Evolutionary conservation across 2,329 filamentous ascomycete genomes (phyloP).

Genomic region (Apiospora kogelbergensis): DNA sequence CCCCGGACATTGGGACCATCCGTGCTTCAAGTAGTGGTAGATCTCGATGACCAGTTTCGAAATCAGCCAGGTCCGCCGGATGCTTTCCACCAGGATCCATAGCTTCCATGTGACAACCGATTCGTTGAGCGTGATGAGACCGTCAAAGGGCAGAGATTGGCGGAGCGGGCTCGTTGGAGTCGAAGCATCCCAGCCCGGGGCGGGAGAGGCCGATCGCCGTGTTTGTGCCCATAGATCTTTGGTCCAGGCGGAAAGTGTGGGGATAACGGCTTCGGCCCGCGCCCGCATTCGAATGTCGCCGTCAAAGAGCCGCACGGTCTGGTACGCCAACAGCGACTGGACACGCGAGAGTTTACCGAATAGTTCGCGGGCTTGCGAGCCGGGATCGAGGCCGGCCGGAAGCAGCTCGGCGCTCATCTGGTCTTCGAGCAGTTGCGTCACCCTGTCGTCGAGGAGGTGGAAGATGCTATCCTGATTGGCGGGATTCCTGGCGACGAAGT

Average conservation of each 20-base stretch:
- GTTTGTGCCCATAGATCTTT: conserved; percentile 19
- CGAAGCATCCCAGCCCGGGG: background rate
- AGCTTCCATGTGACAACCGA: conserved; percentile 21
- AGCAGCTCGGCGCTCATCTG: conserved; percentile 18
- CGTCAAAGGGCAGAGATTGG: background rate
- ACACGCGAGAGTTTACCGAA: conserved; percentile 24
- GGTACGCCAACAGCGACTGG: conserved; percentile 30
- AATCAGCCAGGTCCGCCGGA: conserved; percentile 29
- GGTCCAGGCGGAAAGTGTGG: conserved; percentile 27
- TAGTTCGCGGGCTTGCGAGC: conserved; percentile 10
- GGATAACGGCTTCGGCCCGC: conserved; percentile 30
- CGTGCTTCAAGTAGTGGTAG: conserved; percentile 27
- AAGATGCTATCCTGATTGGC: conserved; percentile 9
- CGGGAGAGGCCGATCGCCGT: background rate
- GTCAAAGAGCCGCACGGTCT: conserved; percentile 35
- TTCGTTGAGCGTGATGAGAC: background rate
- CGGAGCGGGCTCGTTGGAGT: background rate
- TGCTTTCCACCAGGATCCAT: conserved; percentile 31
- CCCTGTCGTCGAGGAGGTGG: conserved; percentile 26
- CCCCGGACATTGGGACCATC: conserved; percentile 29
- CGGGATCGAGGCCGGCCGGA: conserved; percentile 2
- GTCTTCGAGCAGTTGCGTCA: conserved; percentile 23
- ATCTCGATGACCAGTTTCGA: conserved; percentile 22
- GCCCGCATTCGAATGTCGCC: conserved; percentile 34
- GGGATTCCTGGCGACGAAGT: conserved; percentile 11